These are phyloP conservation scores for Camellia oleifera DNA, from an alignment of 179 eudicot species.

Conservation along the genomic window DNA sequence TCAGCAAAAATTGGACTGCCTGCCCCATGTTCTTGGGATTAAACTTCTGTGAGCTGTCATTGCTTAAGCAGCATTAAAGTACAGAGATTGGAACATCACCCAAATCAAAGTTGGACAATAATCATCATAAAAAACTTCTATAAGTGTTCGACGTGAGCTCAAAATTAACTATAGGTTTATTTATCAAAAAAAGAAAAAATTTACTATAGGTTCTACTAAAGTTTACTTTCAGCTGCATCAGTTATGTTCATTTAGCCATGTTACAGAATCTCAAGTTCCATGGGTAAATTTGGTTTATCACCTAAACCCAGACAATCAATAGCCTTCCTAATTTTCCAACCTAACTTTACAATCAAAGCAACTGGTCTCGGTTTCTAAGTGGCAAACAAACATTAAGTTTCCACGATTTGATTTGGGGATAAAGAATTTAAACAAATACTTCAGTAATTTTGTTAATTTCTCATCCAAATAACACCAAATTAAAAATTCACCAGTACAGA, in stretches of 20 bases:
- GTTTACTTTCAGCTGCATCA: background rate
- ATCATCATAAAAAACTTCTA: background rate
- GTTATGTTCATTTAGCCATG: background rate
- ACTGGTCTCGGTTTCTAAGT: background rate
- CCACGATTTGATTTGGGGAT: background rate
- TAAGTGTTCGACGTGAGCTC: background rate
- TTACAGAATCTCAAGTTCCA: conserved; percentile 1
- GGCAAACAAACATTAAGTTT: background rate
- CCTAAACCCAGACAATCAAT: background rate
- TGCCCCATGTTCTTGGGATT: too few relatives aligned
- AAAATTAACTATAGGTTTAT: background rate
- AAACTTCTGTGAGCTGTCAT: too few relatives aligned
- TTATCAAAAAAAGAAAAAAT: background rate
- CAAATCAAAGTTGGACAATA: background rate
- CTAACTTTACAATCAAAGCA: background rate
- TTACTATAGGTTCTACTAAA: background rate
- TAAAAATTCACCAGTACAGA: too few relatives aligned
- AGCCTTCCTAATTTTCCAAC: background rate
- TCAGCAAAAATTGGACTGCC: too few relatives aligned
- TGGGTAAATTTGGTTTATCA: background rate
- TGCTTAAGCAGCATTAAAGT: background rate
- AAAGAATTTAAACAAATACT: background rate
- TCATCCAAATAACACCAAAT: too few relatives aligned
- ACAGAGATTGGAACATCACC: background rate
- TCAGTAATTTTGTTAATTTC: background rate